Conservation (phyloP, 805 yeast genomes). For the Maudiozyma turicensis region DNA sequence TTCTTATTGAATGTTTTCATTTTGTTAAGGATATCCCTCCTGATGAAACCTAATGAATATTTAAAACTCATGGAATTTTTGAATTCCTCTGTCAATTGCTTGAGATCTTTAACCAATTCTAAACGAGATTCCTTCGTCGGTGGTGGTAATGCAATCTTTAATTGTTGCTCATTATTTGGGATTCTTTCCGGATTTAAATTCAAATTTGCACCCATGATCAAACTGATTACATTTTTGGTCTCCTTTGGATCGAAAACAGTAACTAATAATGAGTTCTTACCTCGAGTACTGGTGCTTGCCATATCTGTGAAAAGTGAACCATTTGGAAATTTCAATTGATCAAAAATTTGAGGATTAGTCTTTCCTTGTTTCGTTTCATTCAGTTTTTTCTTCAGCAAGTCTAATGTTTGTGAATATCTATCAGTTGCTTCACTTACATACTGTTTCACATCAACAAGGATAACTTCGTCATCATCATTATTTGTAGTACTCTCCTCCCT, state of each 20-base stretch:
- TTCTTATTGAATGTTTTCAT: conserved; percentile 36
- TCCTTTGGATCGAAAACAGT: conserved; percentile 82
- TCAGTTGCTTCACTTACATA: conserved; percentile 7
- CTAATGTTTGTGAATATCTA: conserved; percentile 39
- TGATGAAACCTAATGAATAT: conserved; percentile 44
- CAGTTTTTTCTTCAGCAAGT: conserved; percentile 43
- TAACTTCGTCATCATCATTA: not conserved
- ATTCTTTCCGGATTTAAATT: conserved; percentile 77
- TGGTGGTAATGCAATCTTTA: conserved; percentile 68
- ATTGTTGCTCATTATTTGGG: conserved; percentile 58
- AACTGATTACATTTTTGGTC: conserved; percentile 56
- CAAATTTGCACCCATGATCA: conserved; percentile 57
- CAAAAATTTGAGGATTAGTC: conserved; percentile 57
- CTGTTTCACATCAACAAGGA: conserved; percentile 4
- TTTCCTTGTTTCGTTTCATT: conserved; percentile 62
- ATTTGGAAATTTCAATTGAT: conserved; percentile 44
- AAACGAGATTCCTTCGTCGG: conserved; percentile 56
- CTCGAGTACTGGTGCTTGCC: conserved; percentile 65
- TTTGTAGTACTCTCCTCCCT: not conserved
- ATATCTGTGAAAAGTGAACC: conserved; percentile 44
- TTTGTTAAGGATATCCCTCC: conserved; percentile 49
- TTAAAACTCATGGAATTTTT: conserved; percentile 38
- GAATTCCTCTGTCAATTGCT: conserved; percentile 54
- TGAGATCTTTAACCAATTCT: conserved; percentile 49
- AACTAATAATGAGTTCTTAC: conserved; percentile 54